These are phyloP conservation scores for Boletus austroedulis DNA, from an alignment of 1,284 basidiomycete species.

Conservation along the genomic window DNA sequence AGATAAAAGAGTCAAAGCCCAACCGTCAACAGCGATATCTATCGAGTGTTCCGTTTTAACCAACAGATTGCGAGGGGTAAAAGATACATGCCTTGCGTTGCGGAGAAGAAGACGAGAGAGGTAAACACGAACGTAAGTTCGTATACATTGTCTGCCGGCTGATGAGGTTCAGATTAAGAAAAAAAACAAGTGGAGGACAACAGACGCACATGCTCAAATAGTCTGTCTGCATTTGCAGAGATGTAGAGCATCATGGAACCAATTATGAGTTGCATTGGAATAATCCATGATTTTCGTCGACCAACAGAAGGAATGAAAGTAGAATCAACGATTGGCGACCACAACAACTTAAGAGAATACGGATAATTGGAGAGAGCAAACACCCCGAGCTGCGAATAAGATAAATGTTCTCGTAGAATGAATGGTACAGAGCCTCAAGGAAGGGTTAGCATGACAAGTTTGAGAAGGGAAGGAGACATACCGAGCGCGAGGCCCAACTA, in stretches of 20 bases:
- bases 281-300: constrained; percentile 96
- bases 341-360: constrained; percentile 95
- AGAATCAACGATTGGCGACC: constrained; percentile 98
- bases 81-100: constrained; percentile 79
- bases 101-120: constrained; percentile 89
- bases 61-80: neutral
- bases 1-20: constrained; percentile 96
- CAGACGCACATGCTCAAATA: constrained; percentile 75
- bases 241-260: constrained; percentile 89
- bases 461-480: constrained; percentile 31
- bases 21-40: constrained; percentile 99
- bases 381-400: constrained; percentile 94
- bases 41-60: constrained; percentile 6
- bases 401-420: constrained; percentile 90
- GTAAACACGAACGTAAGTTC: constrained; percentile 89
- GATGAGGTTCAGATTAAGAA: constrained; percentile 20
- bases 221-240: constrained; percentile 73
- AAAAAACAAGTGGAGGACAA: neutral
- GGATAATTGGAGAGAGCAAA: constrained; percentile 96
- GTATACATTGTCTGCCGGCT: constrained; percentile 81
- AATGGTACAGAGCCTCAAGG: constrained; percentile 89
- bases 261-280: constrained; percentile 93
- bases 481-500: constrained; percentile 75
- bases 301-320: constrained; percentile 81
- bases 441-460: constrained; percentile 5